phyloP scores from a whole-genome alignment of 1,139 yeast genomes.

The Yamadazyma pseudoaaseri region DNA sequence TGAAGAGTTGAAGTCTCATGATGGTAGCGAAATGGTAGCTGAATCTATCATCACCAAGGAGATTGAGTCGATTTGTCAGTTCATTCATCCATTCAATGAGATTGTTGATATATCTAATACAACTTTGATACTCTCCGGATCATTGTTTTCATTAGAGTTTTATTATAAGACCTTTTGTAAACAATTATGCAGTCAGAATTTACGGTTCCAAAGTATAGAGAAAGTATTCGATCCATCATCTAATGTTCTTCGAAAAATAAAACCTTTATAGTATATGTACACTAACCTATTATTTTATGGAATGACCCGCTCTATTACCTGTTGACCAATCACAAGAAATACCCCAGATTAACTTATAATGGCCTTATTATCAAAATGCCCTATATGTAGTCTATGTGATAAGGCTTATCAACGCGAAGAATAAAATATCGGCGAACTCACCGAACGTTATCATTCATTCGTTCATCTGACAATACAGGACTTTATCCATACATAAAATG shows the following conservation, averaged over 20 bases:
- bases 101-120: slow-evolving; percentile 2
- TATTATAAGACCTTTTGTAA: slow-evolving; percentile 2
- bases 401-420: no score
- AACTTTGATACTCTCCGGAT: slow-evolving; percentile 7
- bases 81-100: slow-evolving; percentile 3
- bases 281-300: no score
- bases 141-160: slow-evolving; percentile 4
- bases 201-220: background rate
- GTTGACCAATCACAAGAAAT: no score
- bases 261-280: no score
- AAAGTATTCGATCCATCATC: background rate
- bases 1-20: slow-evolving; percentile 3
- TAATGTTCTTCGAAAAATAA: no score
- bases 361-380: no score
- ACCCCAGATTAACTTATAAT: no score
- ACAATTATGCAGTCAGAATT: background rate
- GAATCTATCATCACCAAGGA: slow-evolving; percentile 3
- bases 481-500: background rate
- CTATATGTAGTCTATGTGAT: no score
- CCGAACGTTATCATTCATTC: background rate
- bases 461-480: no score
- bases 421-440: background rate
- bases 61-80: slow-evolving; percentile 1
- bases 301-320: no score
- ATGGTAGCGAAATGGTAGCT: slow-evolving; percentile 6